Conservation (phyloP, 495 filamentous ascomycete species). For the Darksidea phi region DNA sequence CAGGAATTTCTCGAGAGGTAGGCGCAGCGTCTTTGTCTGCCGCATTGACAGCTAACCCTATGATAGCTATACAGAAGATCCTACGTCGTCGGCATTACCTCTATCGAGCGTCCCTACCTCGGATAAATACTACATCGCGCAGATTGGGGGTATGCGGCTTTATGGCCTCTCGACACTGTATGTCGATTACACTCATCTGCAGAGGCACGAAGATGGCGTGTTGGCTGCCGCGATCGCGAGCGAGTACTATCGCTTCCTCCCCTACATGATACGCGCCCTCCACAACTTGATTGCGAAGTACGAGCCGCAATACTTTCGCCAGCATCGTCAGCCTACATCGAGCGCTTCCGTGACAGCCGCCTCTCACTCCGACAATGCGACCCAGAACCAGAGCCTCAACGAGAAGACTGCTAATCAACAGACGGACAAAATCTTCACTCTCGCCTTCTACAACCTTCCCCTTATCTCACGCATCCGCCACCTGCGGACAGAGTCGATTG, state of each 20-base stretch:
- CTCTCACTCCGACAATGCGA: slow-evolving; percentile 65
- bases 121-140: slow-evolving; percentile 94
- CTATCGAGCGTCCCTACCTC: slow-evolving; percentile 72
- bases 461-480: slow-evolving; percentile 88
- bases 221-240: slow-evolving; percentile 80
- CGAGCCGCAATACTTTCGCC: slow-evolving; percentile 88
- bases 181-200: slow-evolving; percentile 89
- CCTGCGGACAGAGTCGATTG: slow-evolving; percentile 86
- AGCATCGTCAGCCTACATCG: slow-evolving; percentile 76
- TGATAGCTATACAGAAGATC: slow-evolving; percentile 71
- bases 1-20: slow-evolving; percentile 86
- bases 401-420: slow-evolving; percentile 86
- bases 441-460: slow-evolving; percentile 96
- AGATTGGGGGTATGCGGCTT: slow-evolving; percentile 83
- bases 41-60: slow-evolving; percentile 24
- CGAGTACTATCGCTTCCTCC: slow-evolving; percentile 92
- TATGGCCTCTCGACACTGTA: slow-evolving; percentile 94
- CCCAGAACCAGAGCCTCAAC: slow-evolving; percentile 59
- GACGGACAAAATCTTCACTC: slow-evolving; percentile 90
- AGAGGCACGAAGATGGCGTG: slow-evolving; percentile 61
- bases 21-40: slow-evolving; percentile 12
- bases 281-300: slow-evolving; percentile 93
- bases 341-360: slow-evolving; percentile 58
- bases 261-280: slow-evolving; percentile 83
- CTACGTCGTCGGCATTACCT: slow-evolving; percentile 59